phyloP scores from a whole-genome alignment of 2,329 filamentous ascomycete species.

The Penicillium sp. region DNA sequence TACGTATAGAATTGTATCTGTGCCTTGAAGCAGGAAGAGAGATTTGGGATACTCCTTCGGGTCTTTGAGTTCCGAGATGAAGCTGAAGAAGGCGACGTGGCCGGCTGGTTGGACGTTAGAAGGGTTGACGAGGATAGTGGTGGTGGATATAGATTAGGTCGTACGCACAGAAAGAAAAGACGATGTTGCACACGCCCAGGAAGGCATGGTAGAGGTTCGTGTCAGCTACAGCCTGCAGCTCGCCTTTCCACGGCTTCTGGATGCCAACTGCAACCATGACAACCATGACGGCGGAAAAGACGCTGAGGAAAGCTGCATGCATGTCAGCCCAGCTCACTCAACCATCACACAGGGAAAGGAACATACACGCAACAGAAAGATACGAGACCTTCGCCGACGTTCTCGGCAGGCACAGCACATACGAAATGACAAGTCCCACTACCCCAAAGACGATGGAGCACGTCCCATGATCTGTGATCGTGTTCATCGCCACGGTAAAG shows the following conservation, averaged over 20 bases:
- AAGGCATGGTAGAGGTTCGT: conserved; percentile 61
- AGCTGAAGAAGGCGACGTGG: conserved; percentile 71
- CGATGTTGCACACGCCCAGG: conserved; percentile 68
- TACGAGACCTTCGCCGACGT: conserved; percentile 67
- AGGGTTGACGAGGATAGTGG: neutral
- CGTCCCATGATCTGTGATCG: conserved; percentile 63
- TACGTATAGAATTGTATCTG: conserved; percentile 67
- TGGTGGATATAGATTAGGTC: conserved; percentile 47
- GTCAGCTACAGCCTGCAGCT: conserved; percentile 45
- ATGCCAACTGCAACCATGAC: conserved; percentile 70
- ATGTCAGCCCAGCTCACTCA: neutral
- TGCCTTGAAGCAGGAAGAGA: conserved; percentile 64
- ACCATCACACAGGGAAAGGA: neutral
- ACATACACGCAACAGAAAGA: conserved; percentile 60
- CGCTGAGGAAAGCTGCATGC: conserved; percentile 62
- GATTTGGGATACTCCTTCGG: conserved; percentile 67
- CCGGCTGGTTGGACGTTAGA: conserved; percentile 55
- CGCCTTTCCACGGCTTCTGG: conserved; percentile 44
- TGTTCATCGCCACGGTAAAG: conserved; percentile 71
- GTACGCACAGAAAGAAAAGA: conserved; percentile 68
- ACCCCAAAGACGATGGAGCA: conserved; percentile 69
- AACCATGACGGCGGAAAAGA: conserved; percentile 66
- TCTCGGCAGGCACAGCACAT: conserved; percentile 63
- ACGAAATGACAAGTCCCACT: conserved; percentile 63
- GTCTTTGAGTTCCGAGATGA: conserved; percentile 68